Conservation (phyloP, 1,284 basidiomycete species). For the Cronartium quercuum region DNA sequence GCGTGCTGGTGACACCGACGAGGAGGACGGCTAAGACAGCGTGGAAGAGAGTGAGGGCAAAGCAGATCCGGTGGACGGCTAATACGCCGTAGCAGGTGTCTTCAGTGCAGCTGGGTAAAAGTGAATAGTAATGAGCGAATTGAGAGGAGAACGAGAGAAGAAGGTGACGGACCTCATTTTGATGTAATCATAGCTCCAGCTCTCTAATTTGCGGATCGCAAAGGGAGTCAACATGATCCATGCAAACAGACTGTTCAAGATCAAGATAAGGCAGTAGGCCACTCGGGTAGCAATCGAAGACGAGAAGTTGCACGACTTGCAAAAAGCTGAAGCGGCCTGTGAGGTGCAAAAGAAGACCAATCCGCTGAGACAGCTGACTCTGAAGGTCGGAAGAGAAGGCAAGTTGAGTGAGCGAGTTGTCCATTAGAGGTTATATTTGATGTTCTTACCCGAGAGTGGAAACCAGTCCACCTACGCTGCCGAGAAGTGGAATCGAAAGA, state of each 20-base stretch:
- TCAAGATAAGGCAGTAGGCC: slow-evolving; percentile 66
- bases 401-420: neutral
- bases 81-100: slow-evolving; percentile 95
- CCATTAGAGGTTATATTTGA: neutral
- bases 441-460: slow-evolving; percentile 54
- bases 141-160: neutral
- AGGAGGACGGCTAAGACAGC: slow-evolving; percentile 69
- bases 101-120: slow-evolving; percentile 60
- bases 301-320: slow-evolving; percentile 98
- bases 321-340: slow-evolving; percentile 71
- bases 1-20: slow-evolving; percentile 80
- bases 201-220: slow-evolving; percentile 78
- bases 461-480: slow-evolving; percentile 59
- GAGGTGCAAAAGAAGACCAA: slow-evolving; percentile 49
- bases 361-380: slow-evolving; percentile 47
- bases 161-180: slow-evolving; percentile 63
- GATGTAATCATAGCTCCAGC: slow-evolving; percentile 91
- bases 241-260: slow-evolving; percentile 88
- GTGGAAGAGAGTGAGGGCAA: slow-evolving; percentile 86
- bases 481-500: slow-evolving; percentile 77
- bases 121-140: neutral
- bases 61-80: slow-evolving; percentile 96
- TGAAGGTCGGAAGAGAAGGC: neutral
- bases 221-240: slow-evolving; percentile 91
- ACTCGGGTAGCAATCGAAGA: slow-evolving; percentile 71